phyloP scores from a whole-genome alignment of 1,284 basidiomycete species.

The Inonotus obliquus region DNA sequence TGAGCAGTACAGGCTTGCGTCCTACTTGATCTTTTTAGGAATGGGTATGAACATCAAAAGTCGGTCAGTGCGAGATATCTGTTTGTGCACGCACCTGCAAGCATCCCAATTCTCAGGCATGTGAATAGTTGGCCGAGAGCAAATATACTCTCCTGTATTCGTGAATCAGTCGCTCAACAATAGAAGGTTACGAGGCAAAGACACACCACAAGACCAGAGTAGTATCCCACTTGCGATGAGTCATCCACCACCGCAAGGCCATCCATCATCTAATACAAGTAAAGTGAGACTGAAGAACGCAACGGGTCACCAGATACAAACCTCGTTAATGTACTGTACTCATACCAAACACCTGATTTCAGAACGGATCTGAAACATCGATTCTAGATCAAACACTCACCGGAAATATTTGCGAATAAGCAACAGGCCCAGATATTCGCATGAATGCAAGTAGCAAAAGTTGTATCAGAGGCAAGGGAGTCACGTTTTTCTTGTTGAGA shows the following conservation, averaged over 20 bases:
- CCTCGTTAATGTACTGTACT: slow-evolving; percentile 15
- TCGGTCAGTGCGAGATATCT: background rate
- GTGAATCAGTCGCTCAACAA: background rate
- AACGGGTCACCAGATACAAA: background rate
- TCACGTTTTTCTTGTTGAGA: slow-evolving; percentile 9
- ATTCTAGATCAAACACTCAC: background rate
- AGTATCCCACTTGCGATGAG: slow-evolving; percentile 25
- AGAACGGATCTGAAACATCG: background rate
- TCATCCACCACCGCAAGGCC: slow-evolving; percentile 23
- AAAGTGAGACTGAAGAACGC: background rate
- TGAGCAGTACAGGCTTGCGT: slow-evolving; percentile 28
- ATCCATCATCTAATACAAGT: slow-evolving; percentile 22
- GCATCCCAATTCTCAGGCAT: slow-evolving; percentile 23
- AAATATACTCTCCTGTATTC: slow-evolving; percentile 24
- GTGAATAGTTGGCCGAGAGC: slow-evolving; percentile 25
- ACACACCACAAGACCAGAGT: slow-evolving; percentile 25
- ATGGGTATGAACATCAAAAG: background rate
- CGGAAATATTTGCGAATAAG: slow-evolving; percentile 20
- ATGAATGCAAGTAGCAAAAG: slow-evolving; percentile 21
- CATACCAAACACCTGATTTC: background rate
- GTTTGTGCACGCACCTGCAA: slow-evolving; percentile 19
- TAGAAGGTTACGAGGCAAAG: background rate
- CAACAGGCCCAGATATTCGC: slow-evolving; percentile 27
- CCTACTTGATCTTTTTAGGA: slow-evolving; percentile 24
- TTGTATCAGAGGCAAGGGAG: slow-evolving; percentile 20